These are phyloP conservation scores for Aphanocladium album DNA, from an alignment of 2,329 filamentous ascomycete genomes.

Conservation along the genomic window DNA sequence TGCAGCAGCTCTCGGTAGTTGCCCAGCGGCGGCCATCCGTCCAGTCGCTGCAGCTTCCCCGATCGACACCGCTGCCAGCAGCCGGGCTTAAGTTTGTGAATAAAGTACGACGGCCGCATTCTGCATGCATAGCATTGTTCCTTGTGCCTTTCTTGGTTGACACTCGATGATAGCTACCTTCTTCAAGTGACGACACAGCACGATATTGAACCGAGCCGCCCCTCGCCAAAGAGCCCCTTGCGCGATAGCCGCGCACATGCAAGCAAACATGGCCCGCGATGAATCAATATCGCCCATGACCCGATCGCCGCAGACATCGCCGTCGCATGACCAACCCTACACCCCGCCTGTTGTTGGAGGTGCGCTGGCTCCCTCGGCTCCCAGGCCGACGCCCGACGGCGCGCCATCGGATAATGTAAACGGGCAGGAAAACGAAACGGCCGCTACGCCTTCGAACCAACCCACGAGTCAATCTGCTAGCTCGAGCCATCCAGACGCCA, in stretches of 20 bases:
- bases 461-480: background rate
- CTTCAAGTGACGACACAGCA: background rate
- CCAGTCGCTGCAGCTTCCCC: background rate
- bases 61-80: background rate
- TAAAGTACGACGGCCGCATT: background rate
- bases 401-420: background rate
- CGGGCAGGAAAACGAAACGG: background rate
- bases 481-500: background rate
- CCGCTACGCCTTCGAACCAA: background rate
- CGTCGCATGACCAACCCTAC: slow-evolving; percentile 19
- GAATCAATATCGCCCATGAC: slow-evolving; percentile 23
- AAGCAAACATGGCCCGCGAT: slow-evolving; percentile 16
- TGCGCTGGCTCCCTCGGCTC: slow-evolving; percentile 22
- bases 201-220: background rate
- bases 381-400: background rate
- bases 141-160: background rate
- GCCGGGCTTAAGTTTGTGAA: too few species aligned
- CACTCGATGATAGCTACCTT: background rate
- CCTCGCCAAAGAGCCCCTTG: background rate
- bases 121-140: background rate
- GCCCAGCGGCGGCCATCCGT: background rate
- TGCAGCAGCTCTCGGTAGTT: background rate
- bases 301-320: slow-evolving; percentile 13
- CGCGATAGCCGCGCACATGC: background rate
- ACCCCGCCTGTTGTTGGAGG: slow-evolving; percentile 32